These are phyloP conservation scores for Ustilago nuda DNA, from an alignment of 1,284 basidiomycete genomes.

Conservation along the genomic window DNA sequence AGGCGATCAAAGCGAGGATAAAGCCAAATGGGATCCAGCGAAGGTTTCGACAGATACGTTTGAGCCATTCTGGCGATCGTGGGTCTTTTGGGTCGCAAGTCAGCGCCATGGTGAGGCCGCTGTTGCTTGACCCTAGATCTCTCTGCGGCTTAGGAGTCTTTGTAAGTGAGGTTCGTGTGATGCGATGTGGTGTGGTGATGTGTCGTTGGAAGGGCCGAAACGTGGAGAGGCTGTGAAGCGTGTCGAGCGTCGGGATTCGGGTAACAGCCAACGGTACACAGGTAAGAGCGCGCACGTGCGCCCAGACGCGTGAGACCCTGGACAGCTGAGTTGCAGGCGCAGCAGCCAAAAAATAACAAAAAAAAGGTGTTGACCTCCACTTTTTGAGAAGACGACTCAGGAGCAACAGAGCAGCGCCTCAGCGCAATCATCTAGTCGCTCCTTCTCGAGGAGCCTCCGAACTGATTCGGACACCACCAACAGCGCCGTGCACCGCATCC, in stretches of 20 bases:
- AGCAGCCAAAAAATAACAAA: background rate
- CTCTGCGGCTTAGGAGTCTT: background rate
- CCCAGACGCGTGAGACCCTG: constrained; percentile 30
- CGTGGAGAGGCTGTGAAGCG: background rate
- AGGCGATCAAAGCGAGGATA: constrained; percentile 41
- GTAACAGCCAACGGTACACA: constrained; percentile 17
- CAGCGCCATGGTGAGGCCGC: constrained; percentile 28
- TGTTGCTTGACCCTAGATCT: background rate
- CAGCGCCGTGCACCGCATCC: background rate
- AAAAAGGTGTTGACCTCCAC: constrained; percentile 31
- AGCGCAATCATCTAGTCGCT: background rate
- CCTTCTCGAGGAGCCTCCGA: background rate
- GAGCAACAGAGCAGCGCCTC: background rate
- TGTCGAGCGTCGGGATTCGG: constrained; percentile 3
- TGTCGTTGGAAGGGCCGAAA: background rate
- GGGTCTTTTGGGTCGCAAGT: constrained; percentile 51
- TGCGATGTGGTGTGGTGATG: constrained; percentile 4
- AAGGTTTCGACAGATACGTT: constrained; percentile 30
- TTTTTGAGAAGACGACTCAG: constrained; percentile 21
- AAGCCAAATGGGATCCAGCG: constrained; percentile 48
- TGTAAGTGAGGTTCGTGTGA: background rate
- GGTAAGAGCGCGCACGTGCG: background rate
- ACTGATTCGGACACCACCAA: background rate
- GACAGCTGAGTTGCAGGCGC: constrained; percentile 2
- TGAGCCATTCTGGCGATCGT: constrained; percentile 25